Conservation (phyloP, 2,329 filamentous ascomycete genomes). For the Cryphonectria carpinicola region DNA sequence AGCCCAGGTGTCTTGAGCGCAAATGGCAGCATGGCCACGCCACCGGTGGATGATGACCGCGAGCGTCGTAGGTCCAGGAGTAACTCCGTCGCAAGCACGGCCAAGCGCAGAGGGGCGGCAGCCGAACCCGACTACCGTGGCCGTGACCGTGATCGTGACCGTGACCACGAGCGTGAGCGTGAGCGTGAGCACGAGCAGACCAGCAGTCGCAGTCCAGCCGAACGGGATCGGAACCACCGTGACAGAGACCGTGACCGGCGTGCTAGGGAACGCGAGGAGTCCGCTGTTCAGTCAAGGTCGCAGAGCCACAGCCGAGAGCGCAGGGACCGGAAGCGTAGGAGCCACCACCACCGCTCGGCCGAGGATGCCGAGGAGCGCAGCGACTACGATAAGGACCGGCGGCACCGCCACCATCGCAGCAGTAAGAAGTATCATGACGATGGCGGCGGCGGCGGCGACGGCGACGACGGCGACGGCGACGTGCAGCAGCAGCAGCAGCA, state of each 20-base stretch:
- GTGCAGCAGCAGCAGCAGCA: conserved; percentile 21
- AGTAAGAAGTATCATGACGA: conserved; percentile 28
- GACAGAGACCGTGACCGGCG: conserved; percentile 27
- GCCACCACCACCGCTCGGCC: conserved; percentile 27
- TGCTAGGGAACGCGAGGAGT: conserved; percentile 20
- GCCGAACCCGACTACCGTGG: conserved; percentile 30
- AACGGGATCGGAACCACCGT: conserved; percentile 24
- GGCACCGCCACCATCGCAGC: conserved; percentile 28
- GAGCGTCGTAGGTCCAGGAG: conserved; percentile 48
- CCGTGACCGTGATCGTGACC: background rate
- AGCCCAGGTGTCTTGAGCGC: conserved; percentile 31
- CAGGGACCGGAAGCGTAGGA: conserved; percentile 28
- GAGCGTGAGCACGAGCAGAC: conserved; percentile 34
- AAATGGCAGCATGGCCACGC: conserved; percentile 27
- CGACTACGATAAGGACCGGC: conserved; percentile 27
- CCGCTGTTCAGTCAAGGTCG: conserved; percentile 19
- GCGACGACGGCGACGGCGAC: conserved; percentile 17
- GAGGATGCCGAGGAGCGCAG: conserved; percentile 28
- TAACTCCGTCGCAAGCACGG: conserved; percentile 47
- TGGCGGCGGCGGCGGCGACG: conserved; percentile 21
- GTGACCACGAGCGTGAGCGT: conserved; percentile 32
- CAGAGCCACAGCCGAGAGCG: conserved; percentile 27
- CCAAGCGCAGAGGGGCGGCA: conserved; percentile 32
- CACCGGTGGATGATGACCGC: conserved; percentile 31
- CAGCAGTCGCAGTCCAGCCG: conserved; percentile 33